Evolutionary conservation across 768 basidiomycete genomes (phyloP), one percentile per base, ranked within the genome.

Genomic region (Lactarius sp.): DNA sequence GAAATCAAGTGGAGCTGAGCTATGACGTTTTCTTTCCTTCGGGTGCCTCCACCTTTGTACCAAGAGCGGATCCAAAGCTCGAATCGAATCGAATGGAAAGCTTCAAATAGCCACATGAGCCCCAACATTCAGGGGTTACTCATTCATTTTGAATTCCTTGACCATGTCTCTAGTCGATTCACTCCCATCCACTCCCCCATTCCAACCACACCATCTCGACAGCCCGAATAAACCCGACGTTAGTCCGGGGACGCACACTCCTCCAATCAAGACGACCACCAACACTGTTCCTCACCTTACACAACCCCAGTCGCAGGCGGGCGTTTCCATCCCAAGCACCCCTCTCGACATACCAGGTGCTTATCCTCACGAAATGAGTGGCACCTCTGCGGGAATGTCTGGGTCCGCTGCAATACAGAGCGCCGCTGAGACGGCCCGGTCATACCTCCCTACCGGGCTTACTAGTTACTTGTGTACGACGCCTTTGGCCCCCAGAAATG

Each of bases 231-330:
- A 46, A 31, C 44, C 39, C 14, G 42, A 52, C 50, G 49, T 51
- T 31, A 51, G 31, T 33, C 50, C 56, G 34, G n/a, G 41, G 36
- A 36, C 56, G 16, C 31, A 8, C 20, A 34, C 50, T 22, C 61
- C 61, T n/a, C 42, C 61, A 4, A 57, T 66, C 52, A 47, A 51
- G 51, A 66, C 65, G 31, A 66, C 61, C n/a, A 64, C 63, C 1
- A 56, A 66, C 55, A 33, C 44, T 1, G 36, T 58, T 6, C 55
- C 50, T 2, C 56, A 41, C 4, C 14, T 22, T 31, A 9, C 65
- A 41, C 41, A 37, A 18, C 12, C 50, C 6, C 61, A 37, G n/a
- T 36, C 52, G 12, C 62, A 57, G 7, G 16, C 57, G 3, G n/a
- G 12, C 10, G 5, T 10, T 37, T 66, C 65, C n/a, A 5, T 42